Base-by-base conservation (phyloP, 31 red algal species). In the Odonthalia washingtoniensis region DNA sequence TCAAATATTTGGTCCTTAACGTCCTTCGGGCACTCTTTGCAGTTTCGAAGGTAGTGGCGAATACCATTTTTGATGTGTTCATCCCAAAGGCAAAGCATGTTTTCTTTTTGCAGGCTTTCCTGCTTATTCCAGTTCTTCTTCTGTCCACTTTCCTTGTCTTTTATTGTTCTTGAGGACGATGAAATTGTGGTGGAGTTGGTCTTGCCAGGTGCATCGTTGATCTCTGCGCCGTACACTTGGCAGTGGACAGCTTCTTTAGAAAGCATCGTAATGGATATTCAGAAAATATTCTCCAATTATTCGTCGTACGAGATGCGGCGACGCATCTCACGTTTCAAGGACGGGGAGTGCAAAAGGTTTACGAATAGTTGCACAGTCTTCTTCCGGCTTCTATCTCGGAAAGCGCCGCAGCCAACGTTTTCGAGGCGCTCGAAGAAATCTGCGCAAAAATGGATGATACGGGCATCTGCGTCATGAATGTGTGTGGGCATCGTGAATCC, bases 351-450 rank as follows among this genome's bases (percentile, higher is more conserved):
- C 18, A 90, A 43, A 18, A 40, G 78, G 5, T 60, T 32, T 0
- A 61, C 28, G 6, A 90, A 32, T 61, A 90, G 60, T 17, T 35
- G 5, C 6, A 82, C 52, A 18, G 66, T 0, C 65, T 74, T 81
- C 77, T 82, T 90, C 67, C 67, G 76, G 5, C 82, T n/a, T n/a
- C n/a, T n/a, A n/a, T n/a, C n/a, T n/a, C n/a, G n/a, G n/a, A n/a
- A n/a, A n/a, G n/a, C n/a, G 81, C 9, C 82, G 27, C 3, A 61
- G 46, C 3, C n/a, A n/a, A n/a, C 63, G 76, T 42, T 72, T 64
- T 90, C 87, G 2, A 82, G 46, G 18, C 87, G 77, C 39, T 82
- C 87, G 76, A 90, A 90, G 27, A 90, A 90, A 38, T 82, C 82
- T 3, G 82, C 66, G 57, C 69, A 85, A 52, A 74, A 85, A 3